Evolutionary conservation across 2,329 filamentous ascomycete genomes (phyloP), one percentile per base, ranked within the genome.

Genomic region (Boeremia exigua): DNA sequence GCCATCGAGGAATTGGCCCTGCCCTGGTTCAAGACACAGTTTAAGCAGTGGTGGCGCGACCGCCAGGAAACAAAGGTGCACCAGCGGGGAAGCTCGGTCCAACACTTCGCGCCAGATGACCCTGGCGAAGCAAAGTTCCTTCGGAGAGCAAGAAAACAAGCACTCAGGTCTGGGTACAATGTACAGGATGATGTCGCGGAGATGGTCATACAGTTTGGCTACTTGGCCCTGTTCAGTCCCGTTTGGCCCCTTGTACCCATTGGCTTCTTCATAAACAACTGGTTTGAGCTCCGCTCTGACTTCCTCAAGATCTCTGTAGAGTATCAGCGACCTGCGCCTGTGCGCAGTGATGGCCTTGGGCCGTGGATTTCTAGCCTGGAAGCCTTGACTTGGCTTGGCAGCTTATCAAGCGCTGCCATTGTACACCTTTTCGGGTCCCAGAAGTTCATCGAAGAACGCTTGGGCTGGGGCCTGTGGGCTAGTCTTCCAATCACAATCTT

Each of bases 161-260:
- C 70, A 3, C 30, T 66, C 6, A 60, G 71, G 4, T 59, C 67
- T 12, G 46, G 54, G 15, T 74, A 74, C 55, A 69, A 74, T n/a
- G 72, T 74, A 1, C 70, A 73, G 23, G 72, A 74, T 15, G 71
- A 74, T 38, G 63, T 72, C 34, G 63, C 64, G 0, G 71, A 74
- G 48, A 73, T 74, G 70, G 72, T 74, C 7, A 67, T 74, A 14
- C 72, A 74, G 43, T 73, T 72, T 40, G 71, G 72, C 2, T 74
- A 74, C 38, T 64, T 74, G 7, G 67, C 72, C 1, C 59, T 74
- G 4, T 74, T 74, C 54, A 70, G 66, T 29, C 68, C 71, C 0
- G 71, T 74, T 1, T 74, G 71, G 72, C 72, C 72, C 3, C 63
- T 74, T 5, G 64, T 73, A 9, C 64, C 67, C 2, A 72, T 74